These are phyloP conservation scores for Sherardia arvensis DNA, from an alignment of 257 asterid genomes.

Conservation along the genomic window DNA sequence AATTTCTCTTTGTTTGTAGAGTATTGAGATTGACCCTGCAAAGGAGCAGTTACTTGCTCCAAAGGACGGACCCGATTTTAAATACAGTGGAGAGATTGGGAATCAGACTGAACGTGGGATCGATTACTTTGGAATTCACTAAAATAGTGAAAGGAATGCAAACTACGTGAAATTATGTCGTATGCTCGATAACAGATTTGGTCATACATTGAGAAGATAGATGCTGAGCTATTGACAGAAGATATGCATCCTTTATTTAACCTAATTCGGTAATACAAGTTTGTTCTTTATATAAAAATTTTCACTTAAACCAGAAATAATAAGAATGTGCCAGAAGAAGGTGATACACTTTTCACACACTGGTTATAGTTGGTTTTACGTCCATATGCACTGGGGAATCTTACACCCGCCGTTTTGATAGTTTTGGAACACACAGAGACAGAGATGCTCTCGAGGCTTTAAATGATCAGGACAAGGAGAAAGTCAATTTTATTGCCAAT, in stretches of 20 bases:
- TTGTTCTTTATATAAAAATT: too few relatives aligned
- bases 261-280: too few relatives aligned
- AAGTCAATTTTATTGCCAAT: too few relatives aligned
- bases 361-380: too few relatives aligned
- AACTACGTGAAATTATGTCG: conserved; percentile 55
- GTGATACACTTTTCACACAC: too few relatives aligned
- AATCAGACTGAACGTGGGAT: conserved; percentile 53
- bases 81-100: conserved; percentile 46
- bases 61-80: conserved; percentile 62
- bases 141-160: conserved; percentile 73
- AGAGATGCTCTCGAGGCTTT: too few relatives aligned
- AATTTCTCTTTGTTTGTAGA: conserved; percentile 34
- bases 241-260: conserved; percentile 69
- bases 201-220: conserved; percentile 69
- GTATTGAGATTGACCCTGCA: conserved; percentile 91
- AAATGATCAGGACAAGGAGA: too few relatives aligned
- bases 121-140: conserved; percentile 71
- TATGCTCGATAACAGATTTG: conserved; percentile 46
- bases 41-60: conserved; percentile 96
- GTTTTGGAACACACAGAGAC: too few relatives aligned
- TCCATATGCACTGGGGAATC: too few relatives aligned
- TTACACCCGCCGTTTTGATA: too few relatives aligned
- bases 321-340: too few relatives aligned
- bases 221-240: conserved; percentile 62
- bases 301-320: too few relatives aligned